Base-by-base conservation (phyloP, 2,329 filamentous ascomycete species). In the Celoporthe dispersa region DNA sequence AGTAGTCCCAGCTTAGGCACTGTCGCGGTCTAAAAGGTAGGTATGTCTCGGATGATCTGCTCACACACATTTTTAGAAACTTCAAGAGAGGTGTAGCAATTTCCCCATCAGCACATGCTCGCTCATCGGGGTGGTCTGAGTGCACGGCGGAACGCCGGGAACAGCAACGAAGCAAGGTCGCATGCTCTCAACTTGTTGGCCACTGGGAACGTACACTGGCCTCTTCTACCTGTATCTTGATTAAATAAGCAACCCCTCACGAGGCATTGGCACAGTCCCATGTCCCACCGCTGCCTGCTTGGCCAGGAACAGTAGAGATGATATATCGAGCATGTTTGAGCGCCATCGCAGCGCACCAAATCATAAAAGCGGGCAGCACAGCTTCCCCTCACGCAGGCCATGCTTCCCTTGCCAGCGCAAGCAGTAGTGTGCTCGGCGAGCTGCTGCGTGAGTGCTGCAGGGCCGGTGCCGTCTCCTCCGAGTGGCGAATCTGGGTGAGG, bases 401-500 rank as follows among this genome's bases (percentile, higher is more conserved):
- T 48, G 44, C 7, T 48, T 48, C 22, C 44, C 44, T 11, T 48
- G 44, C 19, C 44, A n/a, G 44, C 44, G 44, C 44, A n/a, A 48
- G 19, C 44, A 48, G 2, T 8, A 11, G 37, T 12, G 37, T 39
- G 7, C 37, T 39, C 6, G 7, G 44, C 11, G 44, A 31, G 53
- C 11, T 19, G 14, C 25, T 57, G 25, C 14, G 11, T n/a, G 19
- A 6, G 44, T 31, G 28, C 53, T 57, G 53, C 25, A 57, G 28
- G 53, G 12, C 25, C 25, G 44, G 51, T 11, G 51, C 51, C 12
- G 51, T 55, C 53, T 16, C 53, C 53, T 57, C 53, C 53, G 25
- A 57, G 53, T 33, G 53, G 53, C 53, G 25, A 57, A 57, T 57
- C 53, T 57, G 53, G 19, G 53, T 19, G 28, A 57, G 53, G 53